These are phyloP conservation scores for Psidium guajava DNA, from an alignment of 345 rosid genomes.

Conservation along the genomic window DNA sequence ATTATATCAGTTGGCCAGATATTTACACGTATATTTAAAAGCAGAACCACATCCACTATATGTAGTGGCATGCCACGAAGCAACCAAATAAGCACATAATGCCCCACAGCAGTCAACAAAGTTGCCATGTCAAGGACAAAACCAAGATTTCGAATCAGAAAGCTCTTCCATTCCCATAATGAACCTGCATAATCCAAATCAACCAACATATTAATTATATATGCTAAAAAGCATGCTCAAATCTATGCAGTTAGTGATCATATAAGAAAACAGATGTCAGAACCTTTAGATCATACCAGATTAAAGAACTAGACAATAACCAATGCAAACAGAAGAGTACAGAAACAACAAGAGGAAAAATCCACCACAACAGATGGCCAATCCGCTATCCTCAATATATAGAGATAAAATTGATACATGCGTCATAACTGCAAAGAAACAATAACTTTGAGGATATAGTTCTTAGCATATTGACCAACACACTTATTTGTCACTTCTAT, in stretches of 20 bases:
- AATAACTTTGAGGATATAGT: not conserved
- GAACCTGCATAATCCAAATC: slow-evolving; percentile 43
- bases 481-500: not conserved
- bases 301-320: not conserved
- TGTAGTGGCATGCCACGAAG: slow-evolving; percentile 94
- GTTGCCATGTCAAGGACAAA: slow-evolving; percentile 91
- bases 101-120: slow-evolving; percentile 84
- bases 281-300: not conserved
- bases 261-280: not conserved
- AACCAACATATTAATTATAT: not conserved
- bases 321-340: not conserved
- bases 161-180: slow-evolving; percentile 87
- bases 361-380: not conserved
- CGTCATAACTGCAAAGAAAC: not conserved
- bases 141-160: slow-evolving; percentile 84
- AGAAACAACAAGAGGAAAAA: not conserved
- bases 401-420: not conserved
- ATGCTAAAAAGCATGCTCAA: not conserved
- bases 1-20: slow-evolving; percentile 1
- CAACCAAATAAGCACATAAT: slow-evolving; percentile 91
- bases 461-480: not conserved
- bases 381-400: not conserved
- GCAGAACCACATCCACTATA: slow-evolving; percentile 82
- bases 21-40: slow-evolving; percentile 85
- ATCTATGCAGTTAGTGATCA: not conserved